Evolutionary conservation across 495 filamentous ascomycete species (phyloP), one percentile per base, ranked within the genome.

Genomic region (Delitschia confertaspora): DNA sequence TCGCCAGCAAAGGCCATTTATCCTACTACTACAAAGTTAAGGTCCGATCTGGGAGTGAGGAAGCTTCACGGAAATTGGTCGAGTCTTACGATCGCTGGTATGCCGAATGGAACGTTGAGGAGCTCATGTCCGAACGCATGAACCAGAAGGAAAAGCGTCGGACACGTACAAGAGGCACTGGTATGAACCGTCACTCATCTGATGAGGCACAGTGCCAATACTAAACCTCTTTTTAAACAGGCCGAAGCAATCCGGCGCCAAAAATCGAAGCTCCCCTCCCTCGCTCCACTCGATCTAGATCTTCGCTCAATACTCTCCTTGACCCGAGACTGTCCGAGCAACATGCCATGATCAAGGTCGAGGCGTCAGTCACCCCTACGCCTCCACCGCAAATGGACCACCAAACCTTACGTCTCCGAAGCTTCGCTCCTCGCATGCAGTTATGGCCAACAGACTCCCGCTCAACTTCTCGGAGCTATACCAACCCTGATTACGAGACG

Each of bases 1-100:
- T 93, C 13, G 71, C 78, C 18, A 93, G 86, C 37, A 94, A 94
- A 56, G 79, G 78, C 24, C 88, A 95, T 59, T 64, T 94, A 8
- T 73, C 83, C 11, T 69, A 82, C 49, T 72, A 80, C 35, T 84
- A 82, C 70, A 84, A 82, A 49, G 65, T 83, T 25, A 71, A 80
- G 47, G 71, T 94, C 39, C 72, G 70, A 44, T 70, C 76, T 34
- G 64, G 71, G 20, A 65, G 71, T 18, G 81, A 93, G 26, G 45
- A 48, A 4, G 55, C 59, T 0, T 72, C 76, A 4, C 59, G 63
- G 4, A 51, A 67, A 1, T 58, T 70, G 9, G 66, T 85, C 8
- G 63, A 73, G 13, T 55, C 65, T 13, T 93, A 83, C 53, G 73
- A 87, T 10, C 48, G 55, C 2, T 95, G 88, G 88, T 85, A 82